Conservation (phyloP, 345 rosid genomes). For the Aegle marmelos region DNA sequence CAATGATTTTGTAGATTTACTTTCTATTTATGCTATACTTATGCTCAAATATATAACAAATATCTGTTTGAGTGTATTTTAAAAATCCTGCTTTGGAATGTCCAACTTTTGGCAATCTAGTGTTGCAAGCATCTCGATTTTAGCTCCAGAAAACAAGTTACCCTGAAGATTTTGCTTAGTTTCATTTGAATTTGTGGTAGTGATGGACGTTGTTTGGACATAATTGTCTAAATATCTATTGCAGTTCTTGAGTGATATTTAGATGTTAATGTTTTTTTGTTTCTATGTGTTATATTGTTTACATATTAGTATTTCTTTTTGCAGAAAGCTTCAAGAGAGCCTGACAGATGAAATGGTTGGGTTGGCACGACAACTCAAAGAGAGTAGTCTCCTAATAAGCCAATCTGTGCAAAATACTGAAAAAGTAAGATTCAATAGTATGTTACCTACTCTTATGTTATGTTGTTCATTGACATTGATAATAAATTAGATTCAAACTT, state of each 20-base stretch:
- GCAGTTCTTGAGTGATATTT: neutral
- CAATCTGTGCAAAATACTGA: slow-evolving; percentile 79
- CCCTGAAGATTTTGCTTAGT: neutral
- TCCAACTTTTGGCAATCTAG: neutral
- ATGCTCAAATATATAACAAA: neutral
- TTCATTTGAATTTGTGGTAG: neutral
- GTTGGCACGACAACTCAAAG: slow-evolving; percentile 84
- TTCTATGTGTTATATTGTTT: neutral
- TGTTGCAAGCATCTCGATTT: neutral
- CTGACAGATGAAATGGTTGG: slow-evolving; percentile 94
- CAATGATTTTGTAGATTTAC: neutral
- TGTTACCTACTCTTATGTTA: neutral
- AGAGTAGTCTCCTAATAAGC: slow-evolving; percentile 77
- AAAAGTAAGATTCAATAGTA: slow-evolving; percentile 37
- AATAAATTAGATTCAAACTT: neutral
- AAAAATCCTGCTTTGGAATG: neutral
- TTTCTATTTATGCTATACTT: neutral
- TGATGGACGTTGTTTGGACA: neutral
- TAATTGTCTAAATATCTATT: neutral
- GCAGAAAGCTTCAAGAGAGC: slow-evolving; percentile 81
- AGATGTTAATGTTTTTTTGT: neutral
- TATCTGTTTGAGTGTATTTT: neutral
- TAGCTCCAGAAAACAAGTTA: neutral
- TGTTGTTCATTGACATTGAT: neutral
- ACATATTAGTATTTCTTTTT: neutral